These are phyloP conservation scores for Salix suchowensis DNA, from an alignment of 345 rosid genomes.

Conservation along the genomic window DNA sequence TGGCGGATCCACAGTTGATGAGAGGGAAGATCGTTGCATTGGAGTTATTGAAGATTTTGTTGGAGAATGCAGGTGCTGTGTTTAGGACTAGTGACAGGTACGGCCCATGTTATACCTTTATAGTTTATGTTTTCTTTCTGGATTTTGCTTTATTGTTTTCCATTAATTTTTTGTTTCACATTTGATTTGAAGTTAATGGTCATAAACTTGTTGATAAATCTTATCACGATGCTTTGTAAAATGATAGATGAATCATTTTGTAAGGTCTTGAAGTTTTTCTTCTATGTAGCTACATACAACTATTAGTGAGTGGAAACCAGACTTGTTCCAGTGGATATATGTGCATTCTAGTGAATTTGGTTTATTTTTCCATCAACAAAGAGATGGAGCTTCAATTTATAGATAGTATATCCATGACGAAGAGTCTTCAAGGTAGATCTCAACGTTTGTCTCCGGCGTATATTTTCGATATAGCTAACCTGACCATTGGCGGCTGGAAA, in stretches of 20 bases:
- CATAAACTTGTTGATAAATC: neutral
- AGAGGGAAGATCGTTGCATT: slow-evolving; percentile 95
- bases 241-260: neutral
- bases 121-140: neutral
- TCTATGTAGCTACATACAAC: neutral
- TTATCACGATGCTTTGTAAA: neutral
- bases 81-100: slow-evolving; percentile 99
- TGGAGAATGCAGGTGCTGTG: slow-evolving; percentile 99
- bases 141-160: neutral
- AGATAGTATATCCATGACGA: neutral
- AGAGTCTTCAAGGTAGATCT: neutral
- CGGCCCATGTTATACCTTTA: neutral
- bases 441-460: neutral
- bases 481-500: neutral
- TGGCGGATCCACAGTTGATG: slow-evolving; percentile 87
- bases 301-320: neutral
- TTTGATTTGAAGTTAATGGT: neutral
- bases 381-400: neutral
- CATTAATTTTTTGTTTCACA: neutral
- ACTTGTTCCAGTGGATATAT: neutral
- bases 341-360: neutral
- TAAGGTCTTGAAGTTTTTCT: neutral
- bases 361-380: neutral
- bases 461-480: neutral
- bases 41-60: slow-evolving; percentile 88